Base-by-base conservation (phyloP, 768 basidiomycete species). In the Lactifluus subvellereus region DNA sequence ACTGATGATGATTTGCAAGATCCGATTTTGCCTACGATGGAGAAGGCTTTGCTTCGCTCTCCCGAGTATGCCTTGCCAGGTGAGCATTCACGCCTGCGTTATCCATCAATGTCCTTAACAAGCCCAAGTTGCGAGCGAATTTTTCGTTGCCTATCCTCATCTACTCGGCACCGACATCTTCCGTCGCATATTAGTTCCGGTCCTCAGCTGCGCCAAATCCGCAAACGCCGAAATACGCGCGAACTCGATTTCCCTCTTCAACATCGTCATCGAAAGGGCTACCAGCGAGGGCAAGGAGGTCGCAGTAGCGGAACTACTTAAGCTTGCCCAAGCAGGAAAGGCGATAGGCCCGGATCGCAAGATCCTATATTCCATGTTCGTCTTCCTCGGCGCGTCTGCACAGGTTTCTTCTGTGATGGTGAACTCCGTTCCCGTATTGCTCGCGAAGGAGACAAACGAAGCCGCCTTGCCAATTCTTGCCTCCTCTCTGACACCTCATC, bases 271-370 rank as follows among this genome's bases (percentile, higher is more conserved):
- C 9, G 66, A 71, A 14, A 71, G 75, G 10, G 69, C 73, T 3
- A 69, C 75, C 8, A 65, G 77, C 13, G 75, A 76, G 5, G 77
- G 80, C 27, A 68, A 78, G 10, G 76, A 78, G 6, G 64, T 77
- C 1, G 79, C 84, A 11, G 79, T 86, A 2, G 77, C 77, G 9
- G 92, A 96, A 65, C 73, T 94, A 5, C 75, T 94, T 10, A 75
- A 77, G n/a, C 78, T 93, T 0, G 89, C 93, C 1, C 86, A 88
- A 68, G 73, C 86, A 0, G 89, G 92, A 22, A 99, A 97, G 77
- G 91, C 94, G 0, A 76, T 86, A 0, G 92, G 93, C 1, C 82
- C 89, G 2, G 96, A 96, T 60, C 94, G 98, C 71, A 85, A 95
- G 18, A 72, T 85, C 5, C 77, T 98, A 9, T 95, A 92, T 74